Conservation (phyloP, 495 filamentous ascomycete genomes). For the Penicillium chermesinum region DNA sequence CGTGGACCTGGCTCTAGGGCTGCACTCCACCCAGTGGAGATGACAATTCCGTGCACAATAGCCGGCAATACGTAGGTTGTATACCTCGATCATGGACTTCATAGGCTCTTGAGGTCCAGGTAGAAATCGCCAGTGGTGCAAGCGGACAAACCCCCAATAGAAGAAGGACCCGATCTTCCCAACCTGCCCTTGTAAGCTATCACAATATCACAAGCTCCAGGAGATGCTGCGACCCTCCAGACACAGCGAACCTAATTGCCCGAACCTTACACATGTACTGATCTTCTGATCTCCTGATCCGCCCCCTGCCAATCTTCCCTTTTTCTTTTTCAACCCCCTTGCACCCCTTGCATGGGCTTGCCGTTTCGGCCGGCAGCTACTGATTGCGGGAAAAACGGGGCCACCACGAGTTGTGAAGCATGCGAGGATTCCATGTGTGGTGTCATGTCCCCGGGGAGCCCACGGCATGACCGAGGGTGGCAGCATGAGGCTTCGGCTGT, state of each 20-base stretch:
- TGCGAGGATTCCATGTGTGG: slow-evolving; percentile 16
- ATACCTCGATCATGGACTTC: too few relatives aligned
- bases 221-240: too few relatives aligned
- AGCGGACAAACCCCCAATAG: not conserved
- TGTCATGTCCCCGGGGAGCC: slow-evolving; percentile 11
- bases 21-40: not conserved
- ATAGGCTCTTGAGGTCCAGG: too few relatives aligned
- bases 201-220: too few relatives aligned
- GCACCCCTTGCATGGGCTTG: slow-evolving; percentile 21
- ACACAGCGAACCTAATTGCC: not conserved
- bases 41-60: too few relatives aligned
- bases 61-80: too few relatives aligned
- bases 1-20: slow-evolving; percentile 9
- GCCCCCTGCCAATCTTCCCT: slow-evolving; percentile 3
- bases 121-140: too few relatives aligned
- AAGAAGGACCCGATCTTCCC: not conserved
- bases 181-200: not conserved
- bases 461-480: slow-evolving; percentile 3
- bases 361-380: slow-evolving; percentile 4
- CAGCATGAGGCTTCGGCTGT: slow-evolving; percentile 14
- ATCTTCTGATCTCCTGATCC: slow-evolving; percentile 21
- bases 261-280: slow-evolving; percentile 3
- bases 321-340: too few relatives aligned
- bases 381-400: slow-evolving; percentile 7
- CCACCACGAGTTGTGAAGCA: slow-evolving; percentile 10